Percentiles rank a stretch among this genome's conserved stretches.
Evolutionary conservation across 805 yeast genomes (phyloP).

Genomic region (Pichia gijzeniarum): DNA sequence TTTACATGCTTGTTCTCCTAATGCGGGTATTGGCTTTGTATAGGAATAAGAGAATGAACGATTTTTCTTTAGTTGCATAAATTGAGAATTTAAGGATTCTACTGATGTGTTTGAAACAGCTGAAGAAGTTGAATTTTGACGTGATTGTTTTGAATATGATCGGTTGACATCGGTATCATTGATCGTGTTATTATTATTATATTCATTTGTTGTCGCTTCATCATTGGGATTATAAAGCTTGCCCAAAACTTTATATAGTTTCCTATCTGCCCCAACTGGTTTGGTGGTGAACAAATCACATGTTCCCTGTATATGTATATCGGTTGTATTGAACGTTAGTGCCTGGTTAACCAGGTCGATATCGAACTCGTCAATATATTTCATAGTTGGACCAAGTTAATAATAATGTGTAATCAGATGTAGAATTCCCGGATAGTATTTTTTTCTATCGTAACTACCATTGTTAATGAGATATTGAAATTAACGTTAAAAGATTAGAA

Average conservation of each 20-base stretch:
- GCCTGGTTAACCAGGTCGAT: conserved; percentile 88
- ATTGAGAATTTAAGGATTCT: conserved; percentile 25
- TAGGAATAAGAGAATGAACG: conserved; percentile 30
- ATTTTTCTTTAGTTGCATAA: conserved; percentile 28
- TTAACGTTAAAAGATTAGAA: no score
- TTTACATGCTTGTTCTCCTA: conserved; percentile 12
- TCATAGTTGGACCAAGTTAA: no score
- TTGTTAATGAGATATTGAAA: no score
- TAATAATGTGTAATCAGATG: no score
- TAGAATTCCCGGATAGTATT: no score
- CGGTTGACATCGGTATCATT: background rate
- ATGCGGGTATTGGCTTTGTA: conserved; percentile 17
- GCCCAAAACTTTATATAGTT: conserved; percentile 81
- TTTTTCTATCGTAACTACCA: no score
- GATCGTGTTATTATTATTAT: conserved; percentile 6
- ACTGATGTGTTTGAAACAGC: conserved; percentile 11
- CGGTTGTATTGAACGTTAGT: conserved; percentile 69
- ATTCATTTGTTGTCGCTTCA: conserved; percentile 2
- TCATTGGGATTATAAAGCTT: conserved; percentile 36
- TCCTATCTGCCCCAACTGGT: conserved; percentile 84
- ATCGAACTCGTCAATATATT: conserved; percentile 78
- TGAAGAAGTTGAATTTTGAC: conserved; percentile 22
- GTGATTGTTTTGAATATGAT: background rate
- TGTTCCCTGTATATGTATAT: conserved; percentile 75
- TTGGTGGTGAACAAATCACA: conserved; percentile 93